phyloP scores from a whole-genome alignment of 179 eudicot species.

The Silene noctiflora region DNA sequence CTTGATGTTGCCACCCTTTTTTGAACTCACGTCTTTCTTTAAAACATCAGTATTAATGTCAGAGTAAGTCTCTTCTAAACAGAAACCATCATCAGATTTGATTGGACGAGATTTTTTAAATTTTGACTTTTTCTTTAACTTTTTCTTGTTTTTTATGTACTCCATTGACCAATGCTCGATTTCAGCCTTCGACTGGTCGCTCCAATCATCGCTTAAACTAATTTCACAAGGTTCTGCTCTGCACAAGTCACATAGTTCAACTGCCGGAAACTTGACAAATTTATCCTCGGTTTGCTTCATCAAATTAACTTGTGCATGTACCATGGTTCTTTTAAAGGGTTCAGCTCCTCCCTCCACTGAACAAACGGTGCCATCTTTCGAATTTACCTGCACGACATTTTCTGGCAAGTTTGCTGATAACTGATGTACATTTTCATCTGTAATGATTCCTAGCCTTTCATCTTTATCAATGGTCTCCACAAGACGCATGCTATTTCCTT shows the following conservation, averaged over 20 bases:
- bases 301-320: conserved; percentile 9
- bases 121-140: conserved; percentile 18
- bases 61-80: conserved; percentile 21
- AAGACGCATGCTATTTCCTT: conserved; percentile 40
- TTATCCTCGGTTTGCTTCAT: conserved; percentile 35
- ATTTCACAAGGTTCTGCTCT: conserved; percentile 18
- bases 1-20: conserved; percentile 29
- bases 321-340: conserved; percentile 11
- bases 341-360: conserved; percentile 30
- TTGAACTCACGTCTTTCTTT: conserved; percentile 26
- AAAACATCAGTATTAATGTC: conserved; percentile 15
- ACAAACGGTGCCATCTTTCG: conserved; percentile 20
- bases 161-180: conserved; percentile 21
- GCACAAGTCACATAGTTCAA: conserved; percentile 28
- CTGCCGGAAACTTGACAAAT: conserved; percentile 33
- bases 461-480: conserved; percentile 28
- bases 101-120: conserved; percentile 4
- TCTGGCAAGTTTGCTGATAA: conserved; percentile 36
- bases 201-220: conserved; percentile 10
- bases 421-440: conserved; percentile 24
- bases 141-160: conserved; percentile 18
- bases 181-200: conserved; percentile 16
- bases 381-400: conserved; percentile 23
- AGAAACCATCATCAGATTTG: conserved; percentile 8
- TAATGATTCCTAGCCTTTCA: conserved; percentile 22